These are phyloP conservation scores for Flaveria brownii DNA, from an alignment of 129 eudicot species.

Conservation along the genomic window DNA sequence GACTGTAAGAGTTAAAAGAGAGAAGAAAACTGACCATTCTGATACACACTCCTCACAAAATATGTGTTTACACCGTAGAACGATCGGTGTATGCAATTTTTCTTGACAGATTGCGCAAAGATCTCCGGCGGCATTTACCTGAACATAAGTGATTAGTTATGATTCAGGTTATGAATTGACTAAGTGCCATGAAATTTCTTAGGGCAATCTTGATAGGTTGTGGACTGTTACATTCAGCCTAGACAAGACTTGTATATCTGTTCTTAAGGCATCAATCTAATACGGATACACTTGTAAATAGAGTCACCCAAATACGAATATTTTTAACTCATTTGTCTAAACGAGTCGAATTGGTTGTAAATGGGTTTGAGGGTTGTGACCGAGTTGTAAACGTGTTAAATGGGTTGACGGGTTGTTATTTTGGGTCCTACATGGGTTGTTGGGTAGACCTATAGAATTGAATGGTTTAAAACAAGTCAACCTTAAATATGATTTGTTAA, in stretches of 20 bases:
- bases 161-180: neutral
- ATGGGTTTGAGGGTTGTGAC: neutral
- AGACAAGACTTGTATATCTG: neutral
- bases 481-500: neutral
- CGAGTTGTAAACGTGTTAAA: neutral
- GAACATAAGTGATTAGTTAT: constrained; percentile 22
- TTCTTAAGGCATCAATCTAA: neutral
- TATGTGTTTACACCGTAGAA: constrained; percentile 50
- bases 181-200: neutral
- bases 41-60: constrained; percentile 63
- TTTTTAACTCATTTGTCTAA: neutral
- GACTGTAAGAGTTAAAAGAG: too few species aligned
- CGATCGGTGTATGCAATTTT: constrained; percentile 50
- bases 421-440: neutral
- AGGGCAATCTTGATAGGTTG: neutral
- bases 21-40: constrained; percentile 47
- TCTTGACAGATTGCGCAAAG: constrained; percentile 58
- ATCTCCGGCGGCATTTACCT: constrained; percentile 61
- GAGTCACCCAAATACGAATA: neutral
- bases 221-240: neutral
- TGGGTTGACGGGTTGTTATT: neutral
- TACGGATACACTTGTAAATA: neutral
- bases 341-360: neutral
- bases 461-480: too few species aligned
- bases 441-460: neutral